Percentiles rank a stretch among this genome's conserved stretches.
These are phyloP conservation scores for Apiospora kogelbergensis DNA, from an alignment of 2,329 filamentous ascomycete species.

Conservation along the genomic window DNA sequence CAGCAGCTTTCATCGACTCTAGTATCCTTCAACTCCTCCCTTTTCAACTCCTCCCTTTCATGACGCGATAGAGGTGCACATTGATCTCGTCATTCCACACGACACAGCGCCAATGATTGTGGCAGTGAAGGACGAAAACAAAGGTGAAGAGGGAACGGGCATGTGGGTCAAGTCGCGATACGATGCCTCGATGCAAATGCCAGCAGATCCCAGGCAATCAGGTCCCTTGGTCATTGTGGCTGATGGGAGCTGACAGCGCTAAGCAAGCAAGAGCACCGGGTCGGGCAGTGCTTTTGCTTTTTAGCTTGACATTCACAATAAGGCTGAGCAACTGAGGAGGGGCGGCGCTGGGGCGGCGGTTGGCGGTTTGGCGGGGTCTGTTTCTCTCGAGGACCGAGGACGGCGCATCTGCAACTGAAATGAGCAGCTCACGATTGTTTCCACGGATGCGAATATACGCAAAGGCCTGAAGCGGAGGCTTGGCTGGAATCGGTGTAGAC, in stretches of 20 bases:
- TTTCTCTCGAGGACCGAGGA: not conserved
- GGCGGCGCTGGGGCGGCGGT: not conserved
- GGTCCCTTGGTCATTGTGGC: slow-evolving; percentile 20
- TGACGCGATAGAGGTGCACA: not conserved
- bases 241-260: slow-evolving; percentile 24
- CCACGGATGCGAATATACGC: not conserved
- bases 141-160: not conserved
- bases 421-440: not conserved
- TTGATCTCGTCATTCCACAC: not conserved
- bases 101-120: not conserved
- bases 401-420: not conserved
- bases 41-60: not conserved
- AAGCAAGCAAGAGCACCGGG: slow-evolving; percentile 10
- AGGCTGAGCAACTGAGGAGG: not conserved
- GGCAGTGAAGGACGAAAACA: not conserved
- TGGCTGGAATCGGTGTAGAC: not conserved
- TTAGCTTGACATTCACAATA: not conserved
- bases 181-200: not conserved
- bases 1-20: not conserved
- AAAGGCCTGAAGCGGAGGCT: not conserved
- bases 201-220: not conserved
- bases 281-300: not conserved
- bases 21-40: not conserved
- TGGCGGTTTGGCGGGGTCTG: not conserved
- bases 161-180: not conserved